These are phyloP conservation scores for Dimocarpus longan DNA, from an alignment of 345 rosid species.

Conservation along the genomic window DNA sequence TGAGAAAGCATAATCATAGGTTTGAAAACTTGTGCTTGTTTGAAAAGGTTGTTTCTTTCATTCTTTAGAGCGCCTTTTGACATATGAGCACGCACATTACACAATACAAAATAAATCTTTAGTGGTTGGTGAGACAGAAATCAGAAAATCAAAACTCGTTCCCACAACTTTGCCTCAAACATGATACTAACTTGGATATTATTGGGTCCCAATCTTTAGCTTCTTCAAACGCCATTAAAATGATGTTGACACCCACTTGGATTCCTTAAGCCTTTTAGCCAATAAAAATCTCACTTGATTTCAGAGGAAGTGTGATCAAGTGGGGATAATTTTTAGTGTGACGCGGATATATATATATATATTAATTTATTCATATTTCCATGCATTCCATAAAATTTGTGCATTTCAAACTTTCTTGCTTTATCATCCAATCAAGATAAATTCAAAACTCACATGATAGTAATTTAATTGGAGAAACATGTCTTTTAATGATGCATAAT, in stretches of 20 bases:
- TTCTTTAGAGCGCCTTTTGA: slow-evolving; percentile 9
- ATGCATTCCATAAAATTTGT: background rate
- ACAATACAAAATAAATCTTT: background rate
- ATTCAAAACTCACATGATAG: no score
- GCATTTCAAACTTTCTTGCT: no score
- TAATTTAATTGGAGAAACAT: no score
- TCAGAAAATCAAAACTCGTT: slow-evolving; percentile 19
- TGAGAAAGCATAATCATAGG: slow-evolving; percentile 14
- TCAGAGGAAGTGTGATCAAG: background rate
- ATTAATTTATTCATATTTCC: background rate
- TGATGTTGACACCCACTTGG: slow-evolving; percentile 34
- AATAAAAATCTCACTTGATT: background rate
- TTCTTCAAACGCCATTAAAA: slow-evolving; percentile 23
- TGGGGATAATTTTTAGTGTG: slow-evolving; percentile 18
- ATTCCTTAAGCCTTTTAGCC: background rate
- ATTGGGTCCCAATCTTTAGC: slow-evolving; percentile 28
- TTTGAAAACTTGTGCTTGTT: slow-evolving; percentile 31
- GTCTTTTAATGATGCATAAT: no score
- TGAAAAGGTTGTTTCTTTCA: slow-evolving; percentile 13
- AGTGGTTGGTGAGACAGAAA: slow-evolving; percentile 28
- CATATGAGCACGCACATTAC: slow-evolving; percentile 13
- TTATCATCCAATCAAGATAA: no score
- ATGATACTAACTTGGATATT: slow-evolving; percentile 5
- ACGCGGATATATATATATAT: background rate
- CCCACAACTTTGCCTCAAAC: slow-evolving; percentile 30